phyloP scores from a whole-genome alignment of 352 stramenopile species.

The Phytophthora meadii region DNA sequence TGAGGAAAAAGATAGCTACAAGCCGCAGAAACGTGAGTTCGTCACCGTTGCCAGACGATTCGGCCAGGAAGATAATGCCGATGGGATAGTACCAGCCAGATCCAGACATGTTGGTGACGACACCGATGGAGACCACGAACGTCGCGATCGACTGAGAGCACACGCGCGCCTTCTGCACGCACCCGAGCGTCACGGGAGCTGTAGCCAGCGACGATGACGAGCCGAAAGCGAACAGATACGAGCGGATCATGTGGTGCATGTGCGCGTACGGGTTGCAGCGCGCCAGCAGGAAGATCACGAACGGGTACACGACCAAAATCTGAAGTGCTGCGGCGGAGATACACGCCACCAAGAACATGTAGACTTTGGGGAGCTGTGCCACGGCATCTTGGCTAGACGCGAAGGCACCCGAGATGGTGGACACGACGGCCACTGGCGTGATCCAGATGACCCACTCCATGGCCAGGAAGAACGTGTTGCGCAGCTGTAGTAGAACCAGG shows the following conservation, averaged over 20 bases:
- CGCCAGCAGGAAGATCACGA: conserved; percentile 71
- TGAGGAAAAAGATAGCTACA: conserved; percentile 61
- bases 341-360: conserved; percentile 59
- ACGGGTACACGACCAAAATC: conserved; percentile 62
- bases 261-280: conserved; percentile 74
- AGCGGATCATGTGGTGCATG: conserved; percentile 69
- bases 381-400: conserved; percentile 53
- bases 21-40: conserved; percentile 56
- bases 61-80: conserved; percentile 63
- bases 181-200: conserved; percentile 68
- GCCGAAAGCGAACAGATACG: conserved; percentile 75
- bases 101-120: conserved; percentile 65
- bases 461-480: conserved; percentile 75
- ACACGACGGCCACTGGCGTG: conserved; percentile 71
- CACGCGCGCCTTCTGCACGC: conserved; percentile 63
- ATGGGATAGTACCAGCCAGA: conserved; percentile 72
- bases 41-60: conserved; percentile 63
- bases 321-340: conserved; percentile 47
- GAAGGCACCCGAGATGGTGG: conserved; percentile 68
- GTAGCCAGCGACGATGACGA: conserved; percentile 73
- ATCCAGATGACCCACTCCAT: conserved; percentile 77
- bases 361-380: conserved; percentile 51
- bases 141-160: conserved; percentile 79
- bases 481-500: conserved; percentile 65
- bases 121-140: conserved; percentile 76